These are phyloP conservation scores for Suhomyces bokatorum DNA, from an alignment of 1,139 yeast genomes.

Conservation along the genomic window DNA sequence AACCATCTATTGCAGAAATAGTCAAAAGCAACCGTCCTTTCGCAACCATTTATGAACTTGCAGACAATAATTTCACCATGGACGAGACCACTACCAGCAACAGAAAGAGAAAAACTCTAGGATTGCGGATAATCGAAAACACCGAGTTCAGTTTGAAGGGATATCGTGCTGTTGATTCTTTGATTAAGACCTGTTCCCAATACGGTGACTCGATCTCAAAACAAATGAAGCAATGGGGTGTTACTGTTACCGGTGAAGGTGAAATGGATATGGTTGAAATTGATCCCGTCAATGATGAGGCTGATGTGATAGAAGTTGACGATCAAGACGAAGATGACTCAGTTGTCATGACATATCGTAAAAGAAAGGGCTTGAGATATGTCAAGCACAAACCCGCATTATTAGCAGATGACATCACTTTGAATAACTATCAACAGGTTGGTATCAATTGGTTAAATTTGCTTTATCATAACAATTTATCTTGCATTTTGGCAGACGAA, in stretches of 20 bases:
- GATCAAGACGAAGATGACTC: conserved; percentile 25
- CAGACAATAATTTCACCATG: conserved; percentile 39
- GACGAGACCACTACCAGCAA: conserved; percentile 25
- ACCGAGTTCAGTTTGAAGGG: conserved; percentile 74
- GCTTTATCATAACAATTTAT: conserved; percentile 71
- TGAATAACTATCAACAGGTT: conserved; percentile 90
- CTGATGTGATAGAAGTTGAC: conserved; percentile 25
- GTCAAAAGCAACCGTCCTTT: conserved; percentile 72
- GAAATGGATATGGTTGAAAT: conserved; percentile 58
- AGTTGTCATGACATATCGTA: conserved; percentile 13
- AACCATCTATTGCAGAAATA: conserved; percentile 63
- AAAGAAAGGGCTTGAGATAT: conserved; percentile 41
- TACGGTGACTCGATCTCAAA: conserved; percentile 69
- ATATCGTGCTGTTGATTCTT: conserved; percentile 89
- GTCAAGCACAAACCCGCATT: conserved; percentile 71
- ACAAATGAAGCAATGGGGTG: conserved; percentile 88
- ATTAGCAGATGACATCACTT: conserved; percentile 59
- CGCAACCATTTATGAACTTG: conserved; percentile 53
- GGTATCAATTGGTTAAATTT: conserved; percentile 92
- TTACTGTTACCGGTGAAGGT: conserved; percentile 62
- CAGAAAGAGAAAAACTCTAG: conserved; percentile 55
- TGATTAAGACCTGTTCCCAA: conserved; percentile 78
- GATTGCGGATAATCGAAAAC: conserved; percentile 74
- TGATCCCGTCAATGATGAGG: conserved; percentile 15
- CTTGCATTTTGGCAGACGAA: conserved; percentile 96